Evolutionary conservation across 176 grass and related monocot species (phyloP).

Genomic region (Oropetium thomaeum): DNA sequence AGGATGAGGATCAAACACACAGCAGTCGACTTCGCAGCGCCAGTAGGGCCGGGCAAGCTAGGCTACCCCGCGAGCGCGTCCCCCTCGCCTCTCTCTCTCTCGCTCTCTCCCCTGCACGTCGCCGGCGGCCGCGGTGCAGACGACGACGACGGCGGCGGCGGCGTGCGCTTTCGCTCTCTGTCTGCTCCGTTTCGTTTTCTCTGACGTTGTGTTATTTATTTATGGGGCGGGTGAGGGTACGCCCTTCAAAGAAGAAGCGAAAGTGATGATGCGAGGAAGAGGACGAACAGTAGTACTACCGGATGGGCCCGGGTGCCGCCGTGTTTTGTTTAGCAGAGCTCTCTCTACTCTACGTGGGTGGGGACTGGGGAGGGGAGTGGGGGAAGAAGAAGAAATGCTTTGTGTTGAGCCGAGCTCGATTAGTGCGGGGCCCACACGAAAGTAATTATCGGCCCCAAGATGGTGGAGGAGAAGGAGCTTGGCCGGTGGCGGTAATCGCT

Average conservation of each 20-base stretch:
- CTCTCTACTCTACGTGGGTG: too few species aligned
- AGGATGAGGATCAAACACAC: neutral
- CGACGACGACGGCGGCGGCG: too few species aligned
- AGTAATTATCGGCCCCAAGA: neutral
- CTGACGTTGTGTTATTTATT: conserved; percentile 20
- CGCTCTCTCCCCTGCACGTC: too few species aligned
- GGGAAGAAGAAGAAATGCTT: too few species aligned
- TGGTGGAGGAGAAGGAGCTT: neutral
- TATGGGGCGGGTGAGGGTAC: conserved; percentile 3
- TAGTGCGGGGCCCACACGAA: neutral
- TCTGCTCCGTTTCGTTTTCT: neutral
- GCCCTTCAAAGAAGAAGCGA: neutral
- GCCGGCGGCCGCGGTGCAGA: neutral
- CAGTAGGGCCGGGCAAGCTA: neutral
- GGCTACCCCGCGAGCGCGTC: neutral
- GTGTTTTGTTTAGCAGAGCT: too few species aligned
- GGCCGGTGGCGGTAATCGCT: neutral
- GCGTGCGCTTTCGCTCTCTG: neutral
- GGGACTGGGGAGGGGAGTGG: too few species aligned
- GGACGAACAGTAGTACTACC: too few species aligned
- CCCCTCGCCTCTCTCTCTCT: too few species aligned
- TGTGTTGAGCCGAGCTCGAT: too few species aligned
- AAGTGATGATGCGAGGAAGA: neutral
- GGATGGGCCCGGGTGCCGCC: too few species aligned
- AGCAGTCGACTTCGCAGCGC: neutral